A percentile compares a stretch with the other conserved stretches of the same genome.
Conservation (phyloP, 768 basidiomycete genomes). For the Tephrocybe sp. region DNA sequence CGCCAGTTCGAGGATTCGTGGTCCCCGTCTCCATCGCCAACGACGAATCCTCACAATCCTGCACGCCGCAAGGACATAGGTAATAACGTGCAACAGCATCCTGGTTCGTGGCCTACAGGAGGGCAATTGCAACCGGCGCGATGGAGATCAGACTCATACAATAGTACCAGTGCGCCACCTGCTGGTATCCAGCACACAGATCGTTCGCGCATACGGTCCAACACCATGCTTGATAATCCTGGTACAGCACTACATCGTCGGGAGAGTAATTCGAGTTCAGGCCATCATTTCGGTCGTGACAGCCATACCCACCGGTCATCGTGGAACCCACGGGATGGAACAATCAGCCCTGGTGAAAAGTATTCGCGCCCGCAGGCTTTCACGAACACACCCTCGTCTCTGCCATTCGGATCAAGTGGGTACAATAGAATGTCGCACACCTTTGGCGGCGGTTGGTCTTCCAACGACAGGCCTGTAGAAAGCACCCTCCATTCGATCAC, state of each 20-base stretch:
- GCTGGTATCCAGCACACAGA: conserved; percentile 27
- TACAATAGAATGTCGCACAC: conserved; percentile 35
- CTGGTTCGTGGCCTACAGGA: conserved; percentile 35
- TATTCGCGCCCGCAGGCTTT: conserved; percentile 32
- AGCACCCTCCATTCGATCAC: conserved; percentile 30
- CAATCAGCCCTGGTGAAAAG: conserved; percentile 30
- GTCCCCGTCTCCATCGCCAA: conserved; percentile 24
- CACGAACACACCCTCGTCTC: conserved; percentile 33
- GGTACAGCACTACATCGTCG: conserved; percentile 25
- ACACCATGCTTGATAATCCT: conserved; percentile 35
- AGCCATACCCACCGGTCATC: conserved; percentile 32
- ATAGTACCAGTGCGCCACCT: conserved; percentile 13
- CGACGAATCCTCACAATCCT: conserved; percentile 23
- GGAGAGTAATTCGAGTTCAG: conserved; percentile 23
- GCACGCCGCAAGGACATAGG: conserved; percentile 32
- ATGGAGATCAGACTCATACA: conserved; percentile 38
- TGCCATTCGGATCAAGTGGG: conserved; percentile 31
- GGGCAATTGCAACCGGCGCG: conserved; percentile 34
- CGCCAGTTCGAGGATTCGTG: conserved; percentile 22
- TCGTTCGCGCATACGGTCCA: conserved; percentile 35
- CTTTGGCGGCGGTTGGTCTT: conserved; percentile 40
- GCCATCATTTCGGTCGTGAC: conserved; percentile 29
- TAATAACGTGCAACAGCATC: conserved; percentile 19
- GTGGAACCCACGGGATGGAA: conserved; percentile 36
- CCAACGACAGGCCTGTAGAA: conserved; percentile 29